phyloP scores from a whole-genome alignment of 2,329 filamentous ascomycete genomes.

The Ascomycota sp. region DNA sequence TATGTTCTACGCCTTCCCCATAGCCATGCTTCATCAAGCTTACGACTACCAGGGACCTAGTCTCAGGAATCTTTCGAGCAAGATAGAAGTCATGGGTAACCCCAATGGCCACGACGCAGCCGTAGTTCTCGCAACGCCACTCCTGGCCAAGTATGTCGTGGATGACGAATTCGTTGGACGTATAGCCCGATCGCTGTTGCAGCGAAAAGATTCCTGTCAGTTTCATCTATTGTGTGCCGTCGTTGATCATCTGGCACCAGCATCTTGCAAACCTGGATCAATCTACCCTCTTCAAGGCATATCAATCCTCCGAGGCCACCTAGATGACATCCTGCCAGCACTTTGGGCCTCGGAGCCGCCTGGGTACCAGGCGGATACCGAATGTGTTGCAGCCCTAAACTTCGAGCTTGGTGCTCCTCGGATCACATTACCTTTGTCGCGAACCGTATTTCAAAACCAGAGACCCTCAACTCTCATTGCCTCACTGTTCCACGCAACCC shows the following conservation, averaged over 20 bases:
- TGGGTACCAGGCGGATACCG: slow-evolving; percentile 9
- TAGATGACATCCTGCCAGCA: slow-evolving; percentile 20
- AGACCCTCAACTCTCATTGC: slow-evolving; percentile 35
- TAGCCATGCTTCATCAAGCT: not conserved
- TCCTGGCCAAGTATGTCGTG: slow-evolving; percentile 26
- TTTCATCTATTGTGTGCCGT: slow-evolving; percentile 32
- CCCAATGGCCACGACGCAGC: slow-evolving; percentile 17
- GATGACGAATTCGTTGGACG: slow-evolving; percentile 20
- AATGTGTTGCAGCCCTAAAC: slow-evolving; percentile 19
- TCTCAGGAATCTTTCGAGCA: no score
- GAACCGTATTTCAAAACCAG: slow-evolving; percentile 59
- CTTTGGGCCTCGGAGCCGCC: slow-evolving; percentile 18
- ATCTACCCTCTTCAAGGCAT: slow-evolving; percentile 26
- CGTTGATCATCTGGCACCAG: slow-evolving; percentile 30
- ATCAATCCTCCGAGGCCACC: slow-evolving; percentile 27
- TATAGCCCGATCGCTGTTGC: slow-evolving; percentile 25
- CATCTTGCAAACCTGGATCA: slow-evolving; percentile 9
- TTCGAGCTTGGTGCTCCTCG: slow-evolving; percentile 17
- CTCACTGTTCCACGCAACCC: slow-evolving; percentile 9
- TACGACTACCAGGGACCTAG: no score
- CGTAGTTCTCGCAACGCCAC: slow-evolving; percentile 28
- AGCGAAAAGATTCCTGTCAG: slow-evolving; percentile 14
- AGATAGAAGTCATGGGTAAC: slow-evolving; percentile 4
- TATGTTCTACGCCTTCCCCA: not conserved
- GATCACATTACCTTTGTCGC: slow-evolving; percentile 46